Evolutionary conservation across 164 flowering plant species (phyloP).

Genomic region (Vitis rupestris): DNA sequence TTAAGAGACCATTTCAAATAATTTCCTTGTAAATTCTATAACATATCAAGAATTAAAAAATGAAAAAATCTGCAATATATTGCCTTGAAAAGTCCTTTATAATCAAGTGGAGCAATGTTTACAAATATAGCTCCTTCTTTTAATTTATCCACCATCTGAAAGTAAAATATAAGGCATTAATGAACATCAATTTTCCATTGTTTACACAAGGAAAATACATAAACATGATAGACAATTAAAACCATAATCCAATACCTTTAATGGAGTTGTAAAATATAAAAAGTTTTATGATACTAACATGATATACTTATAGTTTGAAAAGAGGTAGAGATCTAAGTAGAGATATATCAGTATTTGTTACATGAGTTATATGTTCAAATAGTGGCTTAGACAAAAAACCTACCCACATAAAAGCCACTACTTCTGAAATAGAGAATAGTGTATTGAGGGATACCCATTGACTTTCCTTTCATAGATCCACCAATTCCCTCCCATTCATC

Average conservation of each 20-base stretch:
- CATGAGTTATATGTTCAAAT: not conserved
- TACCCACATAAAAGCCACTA: conserved; percentile 97
- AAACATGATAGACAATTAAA: too few species aligned
- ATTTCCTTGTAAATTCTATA: conserved; percentile 39
- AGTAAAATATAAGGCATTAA: conserved; percentile 10
- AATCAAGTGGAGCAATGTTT: conserved; percentile 74
- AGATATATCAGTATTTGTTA: not conserved
- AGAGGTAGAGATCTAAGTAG: too few species aligned
- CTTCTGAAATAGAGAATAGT: conserved; percentile 93
- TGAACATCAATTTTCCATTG: not conserved
- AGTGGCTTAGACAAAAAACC: not conserved
- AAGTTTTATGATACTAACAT: too few species aligned
- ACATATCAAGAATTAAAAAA: conserved; percentile 17
- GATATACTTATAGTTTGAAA: too few species aligned
- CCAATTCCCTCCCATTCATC: conserved; percentile 94
- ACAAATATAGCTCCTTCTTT: conserved; percentile 69
- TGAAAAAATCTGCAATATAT: conserved; percentile 2
- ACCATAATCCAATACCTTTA: too few species aligned
- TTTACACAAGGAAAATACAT: not conserved
- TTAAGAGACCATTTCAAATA: not conserved
- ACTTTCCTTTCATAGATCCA: conserved; percentile 82
- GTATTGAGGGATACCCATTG: conserved; percentile 97
- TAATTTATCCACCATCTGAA: conserved; percentile 91
- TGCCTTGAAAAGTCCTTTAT: conserved; percentile 91
- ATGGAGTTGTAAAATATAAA: too few species aligned